phyloP scores from a whole-genome alignment of 768 basidiomycete genomes.

The Lanmaoa rubissima region DNA sequence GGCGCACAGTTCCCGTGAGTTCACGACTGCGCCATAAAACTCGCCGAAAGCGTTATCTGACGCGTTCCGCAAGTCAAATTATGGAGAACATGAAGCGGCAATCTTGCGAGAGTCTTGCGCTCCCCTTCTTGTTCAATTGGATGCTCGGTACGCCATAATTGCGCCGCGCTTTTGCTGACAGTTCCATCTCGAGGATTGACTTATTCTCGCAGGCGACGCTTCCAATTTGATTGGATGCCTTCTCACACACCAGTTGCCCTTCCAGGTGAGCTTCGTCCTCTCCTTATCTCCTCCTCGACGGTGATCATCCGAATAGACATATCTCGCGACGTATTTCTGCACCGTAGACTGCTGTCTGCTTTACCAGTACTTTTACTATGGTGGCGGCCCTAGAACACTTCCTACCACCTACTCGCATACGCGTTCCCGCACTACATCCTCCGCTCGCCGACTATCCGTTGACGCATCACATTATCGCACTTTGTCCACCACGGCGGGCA shows the following conservation, averaged over 20 bases:
- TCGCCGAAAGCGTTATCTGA: slow-evolving; percentile 9
- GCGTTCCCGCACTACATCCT: slow-evolving; percentile 43
- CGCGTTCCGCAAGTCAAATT: slow-evolving; percentile 58
- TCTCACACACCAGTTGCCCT: slow-evolving; percentile 89
- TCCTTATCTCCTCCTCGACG: slow-evolving; percentile 3
- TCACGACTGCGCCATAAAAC: slow-evolving; percentile 1
- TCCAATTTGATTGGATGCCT: slow-evolving; percentile 92
- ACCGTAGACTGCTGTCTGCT: slow-evolving; percentile 75
- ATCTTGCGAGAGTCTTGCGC: slow-evolving; percentile 86
- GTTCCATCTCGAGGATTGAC: slow-evolving; percentile 5
- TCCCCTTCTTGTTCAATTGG: slow-evolving; percentile 95
- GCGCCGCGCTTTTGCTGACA: slow-evolving; percentile 1
- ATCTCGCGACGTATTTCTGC: slow-evolving; percentile 90
- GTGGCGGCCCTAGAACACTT: slow-evolving; percentile 35
- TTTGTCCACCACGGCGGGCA: slow-evolving; percentile 65
- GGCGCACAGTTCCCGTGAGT: slow-evolving; percentile 88
- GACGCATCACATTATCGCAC: slow-evolving; percentile 69
- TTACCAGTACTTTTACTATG: slow-evolving; percentile 80
- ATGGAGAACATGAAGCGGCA: slow-evolving; percentile 71
- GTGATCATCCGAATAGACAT: slow-evolving; percentile 52
- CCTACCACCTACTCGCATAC: slow-evolving; percentile 35
- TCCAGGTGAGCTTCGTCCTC: slow-evolving; percentile 64
- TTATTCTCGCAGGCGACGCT: slow-evolving; percentile 63
- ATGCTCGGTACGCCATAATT: slow-evolving; percentile 62
- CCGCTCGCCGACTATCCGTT: slow-evolving; percentile 45